These are phyloP conservation scores for Trichoderma reesei DNA, from an alignment of 495 filamentous ascomycete species.

Conservation along the genomic window DNA sequence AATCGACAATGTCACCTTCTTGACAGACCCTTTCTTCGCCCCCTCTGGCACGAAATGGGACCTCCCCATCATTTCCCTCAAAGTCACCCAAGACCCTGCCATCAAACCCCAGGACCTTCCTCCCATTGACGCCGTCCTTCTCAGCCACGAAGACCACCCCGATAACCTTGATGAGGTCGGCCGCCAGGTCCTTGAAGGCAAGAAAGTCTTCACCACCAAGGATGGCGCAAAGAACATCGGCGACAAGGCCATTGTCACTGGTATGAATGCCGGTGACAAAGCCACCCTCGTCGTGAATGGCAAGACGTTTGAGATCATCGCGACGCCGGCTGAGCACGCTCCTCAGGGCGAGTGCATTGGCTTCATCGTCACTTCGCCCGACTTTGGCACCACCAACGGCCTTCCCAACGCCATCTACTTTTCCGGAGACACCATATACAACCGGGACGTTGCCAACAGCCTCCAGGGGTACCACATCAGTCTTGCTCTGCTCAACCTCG, in stretches of 20 bases:
- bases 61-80: constrained; percentile 22
- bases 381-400: constrained; percentile 33
- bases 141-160: constrained; percentile 47
- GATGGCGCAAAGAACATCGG: constrained; percentile 38
- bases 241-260: constrained; percentile 32
- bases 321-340: constrained; percentile 36
- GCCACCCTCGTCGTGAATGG: constrained; percentile 17
- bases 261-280: constrained; percentile 24
- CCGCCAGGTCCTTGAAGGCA: constrained; percentile 36
- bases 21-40: constrained; percentile 48
- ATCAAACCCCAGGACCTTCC: constrained; percentile 32
- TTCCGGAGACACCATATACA: constrained; percentile 45
- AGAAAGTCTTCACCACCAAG: constrained; percentile 39
- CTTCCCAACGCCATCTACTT: constrained; percentile 45
- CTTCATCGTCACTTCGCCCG: constrained; percentile 31
- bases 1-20: constrained; percentile 35
- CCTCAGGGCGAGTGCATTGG: constrained; percentile 40
- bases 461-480: constrained; percentile 27
- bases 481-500: constrained; percentile 31
- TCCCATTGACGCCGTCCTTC: constrained; percentile 40
- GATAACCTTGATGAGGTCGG: constrained; percentile 42
- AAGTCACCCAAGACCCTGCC: constrained; percentile 26
- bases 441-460: constrained; percentile 30
- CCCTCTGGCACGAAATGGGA: constrained; percentile 32
- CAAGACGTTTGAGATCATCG: constrained; percentile 39